phyloP scores from a whole-genome alignment of 2,329 filamentous ascomycete genomes.

The Aureobasidium sp. region DNA sequence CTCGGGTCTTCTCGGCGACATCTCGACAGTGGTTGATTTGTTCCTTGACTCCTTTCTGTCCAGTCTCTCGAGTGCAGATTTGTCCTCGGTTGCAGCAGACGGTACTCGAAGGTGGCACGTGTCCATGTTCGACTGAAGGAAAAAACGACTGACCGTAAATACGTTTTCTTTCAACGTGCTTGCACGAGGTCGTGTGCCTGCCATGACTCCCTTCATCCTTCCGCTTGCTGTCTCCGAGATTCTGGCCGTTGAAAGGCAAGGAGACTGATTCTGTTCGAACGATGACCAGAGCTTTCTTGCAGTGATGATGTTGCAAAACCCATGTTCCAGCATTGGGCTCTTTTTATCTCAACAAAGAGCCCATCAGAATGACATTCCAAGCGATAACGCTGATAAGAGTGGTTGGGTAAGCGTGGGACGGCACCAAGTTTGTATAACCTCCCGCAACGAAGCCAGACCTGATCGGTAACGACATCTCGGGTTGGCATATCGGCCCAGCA shows the following conservation, averaged over 20 bases:
- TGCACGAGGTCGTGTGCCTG: constrained; percentile 10
- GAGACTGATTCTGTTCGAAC: background rate
- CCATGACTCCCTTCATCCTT: background rate
- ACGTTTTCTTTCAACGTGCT: constrained; percentile 10
- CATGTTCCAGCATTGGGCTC: background rate
- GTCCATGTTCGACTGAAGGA: background rate
- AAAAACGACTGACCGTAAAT: constrained; percentile 9
- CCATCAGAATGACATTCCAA: background rate
- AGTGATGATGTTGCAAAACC: background rate
- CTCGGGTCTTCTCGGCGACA: constrained; percentile 1
- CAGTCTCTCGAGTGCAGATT: background rate
- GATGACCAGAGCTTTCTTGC: background rate
- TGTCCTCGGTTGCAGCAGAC: background rate
- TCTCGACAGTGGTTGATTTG: background rate
- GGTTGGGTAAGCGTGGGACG: background rate
- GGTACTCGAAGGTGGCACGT: background rate
- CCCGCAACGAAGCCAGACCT: too few relatives aligned
- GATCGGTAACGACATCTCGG: background rate
- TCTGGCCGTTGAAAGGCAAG: background rate
- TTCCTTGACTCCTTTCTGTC: background rate
- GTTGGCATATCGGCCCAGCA: background rate
- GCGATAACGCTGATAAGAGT: constrained; percentile 6
- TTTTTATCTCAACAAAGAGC: constrained; percentile 1
- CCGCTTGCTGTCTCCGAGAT: background rate
- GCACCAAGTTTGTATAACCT: background rate